Conservation (phyloP, 202 grass and related monocot species). For the Cymbopogon flexuosus region DNA sequence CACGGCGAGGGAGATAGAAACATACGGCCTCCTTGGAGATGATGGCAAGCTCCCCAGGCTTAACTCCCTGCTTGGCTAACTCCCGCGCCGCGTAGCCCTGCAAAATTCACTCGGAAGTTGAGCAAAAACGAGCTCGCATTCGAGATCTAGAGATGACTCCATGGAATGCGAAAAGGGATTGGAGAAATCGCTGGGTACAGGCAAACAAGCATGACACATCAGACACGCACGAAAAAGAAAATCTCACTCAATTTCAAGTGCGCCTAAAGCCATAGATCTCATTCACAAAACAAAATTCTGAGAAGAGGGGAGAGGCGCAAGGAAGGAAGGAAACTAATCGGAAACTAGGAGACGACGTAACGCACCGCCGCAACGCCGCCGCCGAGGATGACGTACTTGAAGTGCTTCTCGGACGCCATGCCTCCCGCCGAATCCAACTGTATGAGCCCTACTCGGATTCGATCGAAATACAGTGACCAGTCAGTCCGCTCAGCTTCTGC, state of each 20-base stretch:
- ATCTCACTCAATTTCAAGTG: background rate
- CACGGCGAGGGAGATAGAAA: background rate
- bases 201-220: background rate
- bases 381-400: conserved; percentile 94
- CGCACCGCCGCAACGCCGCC: conserved; percentile 73
- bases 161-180: background rate
- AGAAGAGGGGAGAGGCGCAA: background rate
- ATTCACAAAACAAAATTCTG: background rate
- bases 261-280: background rate
- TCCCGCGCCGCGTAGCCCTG: conserved; percentile 89
- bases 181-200: background rate
- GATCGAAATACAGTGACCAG: background rate
- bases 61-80: conserved; percentile 67
- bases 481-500: background rate
- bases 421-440: background rate
- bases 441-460: background rate
- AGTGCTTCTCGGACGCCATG: conserved; percentile 82
- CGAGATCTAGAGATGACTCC: background rate
- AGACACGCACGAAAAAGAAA: background rate
- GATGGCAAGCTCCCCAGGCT: conserved; percentile 85
- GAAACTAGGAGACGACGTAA: background rate
- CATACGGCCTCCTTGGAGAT: conserved; percentile 92
- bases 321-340: background rate
- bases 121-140: background rate
- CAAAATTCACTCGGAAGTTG: background rate